Percentiles rank a stretch among this genome's conserved stretches.
phyloP scores from a whole-genome alignment of 352 stramenopile genomes.

The Phytophthora tentaculata region DNA sequence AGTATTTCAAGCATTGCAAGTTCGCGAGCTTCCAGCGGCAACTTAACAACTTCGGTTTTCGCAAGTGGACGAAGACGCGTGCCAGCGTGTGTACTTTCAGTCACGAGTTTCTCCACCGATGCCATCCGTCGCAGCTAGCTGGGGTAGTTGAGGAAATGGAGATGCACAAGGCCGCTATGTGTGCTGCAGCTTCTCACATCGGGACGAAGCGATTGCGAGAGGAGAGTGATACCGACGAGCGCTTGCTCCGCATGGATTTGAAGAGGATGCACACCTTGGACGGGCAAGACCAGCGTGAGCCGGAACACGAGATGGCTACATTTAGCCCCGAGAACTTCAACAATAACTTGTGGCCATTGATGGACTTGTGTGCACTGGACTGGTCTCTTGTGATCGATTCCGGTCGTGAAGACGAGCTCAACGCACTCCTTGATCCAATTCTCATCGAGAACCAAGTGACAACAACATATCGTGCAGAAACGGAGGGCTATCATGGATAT shows the following conservation, averaged over 20 bases:
- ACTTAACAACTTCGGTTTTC: constrained; percentile 93
- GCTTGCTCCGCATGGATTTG: constrained; percentile 7
- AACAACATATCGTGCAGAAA: background rate
- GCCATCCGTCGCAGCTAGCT: constrained; percentile 36
- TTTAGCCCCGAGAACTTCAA: constrained; percentile 24
- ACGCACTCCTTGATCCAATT: constrained; percentile 31
- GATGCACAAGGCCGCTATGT: constrained; percentile 25
- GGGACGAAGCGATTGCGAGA: constrained; percentile 19
- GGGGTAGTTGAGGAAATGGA: constrained; percentile 30
- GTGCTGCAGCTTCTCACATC: constrained; percentile 20
- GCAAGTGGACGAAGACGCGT: constrained; percentile 80
- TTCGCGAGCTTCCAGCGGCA: constrained; percentile 92
- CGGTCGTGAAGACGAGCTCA: constrained; percentile 35
- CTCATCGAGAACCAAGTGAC: constrained; percentile 8
- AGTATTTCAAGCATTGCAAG: constrained; percentile 93
- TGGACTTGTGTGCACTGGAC: constrained; percentile 30
- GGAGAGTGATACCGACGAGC: constrained; percentile 13
- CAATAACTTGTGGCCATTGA: constrained; percentile 15
- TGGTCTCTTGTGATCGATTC: constrained; percentile 35
- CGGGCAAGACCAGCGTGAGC: constrained; percentile 25
- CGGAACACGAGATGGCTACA: constrained; percentile 31
- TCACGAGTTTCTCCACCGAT: constrained; percentile 65
- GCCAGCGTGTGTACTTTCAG: constrained; percentile 72
- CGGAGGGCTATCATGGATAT: background rate
- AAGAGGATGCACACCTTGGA: constrained; percentile 18